Evolutionary conservation across 1,284 basidiomycete species (phyloP).

Genomic region (Tetrapyrgos nigripes): DNA sequence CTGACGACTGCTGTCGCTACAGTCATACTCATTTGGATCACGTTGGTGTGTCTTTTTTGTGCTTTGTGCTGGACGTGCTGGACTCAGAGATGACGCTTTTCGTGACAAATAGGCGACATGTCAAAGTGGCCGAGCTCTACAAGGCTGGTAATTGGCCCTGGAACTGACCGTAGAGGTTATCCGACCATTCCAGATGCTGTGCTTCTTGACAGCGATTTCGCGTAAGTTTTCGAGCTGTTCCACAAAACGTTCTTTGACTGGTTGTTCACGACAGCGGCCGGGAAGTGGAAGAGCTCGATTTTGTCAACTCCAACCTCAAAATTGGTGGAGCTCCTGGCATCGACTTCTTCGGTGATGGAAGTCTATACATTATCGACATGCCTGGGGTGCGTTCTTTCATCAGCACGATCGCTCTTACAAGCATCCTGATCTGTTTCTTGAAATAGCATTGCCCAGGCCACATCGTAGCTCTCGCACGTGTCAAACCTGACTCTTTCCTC

Average conservation of each 20-base stretch:
- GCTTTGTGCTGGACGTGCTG: too few species aligned
- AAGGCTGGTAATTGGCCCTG: constrained; percentile 23
- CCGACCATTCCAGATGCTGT: constrained; percentile 15
- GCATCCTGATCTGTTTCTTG: not conserved
- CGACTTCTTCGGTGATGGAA: constrained; percentile 27
- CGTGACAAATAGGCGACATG: constrained; percentile 28
- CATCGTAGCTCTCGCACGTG: constrained; percentile 26
- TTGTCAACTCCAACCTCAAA: constrained; percentile 14
- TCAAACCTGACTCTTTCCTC: constrained; percentile 24
- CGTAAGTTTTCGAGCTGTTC: constrained; percentile 16
- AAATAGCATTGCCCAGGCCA: constrained; percentile 21
- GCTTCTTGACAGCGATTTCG: constrained; percentile 23
- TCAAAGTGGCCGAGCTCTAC: constrained; percentile 25
- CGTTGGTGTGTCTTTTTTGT: constrained; percentile 8
- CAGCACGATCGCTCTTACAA: not conserved
- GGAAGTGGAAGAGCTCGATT: constrained; percentile 19
- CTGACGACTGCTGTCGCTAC: not conserved
- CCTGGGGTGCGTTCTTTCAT: constrained; percentile 21
- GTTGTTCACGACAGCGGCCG: constrained; percentile 10
- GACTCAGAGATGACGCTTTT: too few species aligned
- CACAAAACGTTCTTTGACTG: not conserved
- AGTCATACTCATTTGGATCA: constrained; percentile 28
- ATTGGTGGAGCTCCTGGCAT: constrained; percentile 22
- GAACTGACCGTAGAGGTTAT: constrained; percentile 14
- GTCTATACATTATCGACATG: constrained; percentile 27